A percentile compares a stretch with the other conserved stretches of the same genome.
Conservation (phyloP, 305 asterid genomes). For the Fraxinus greggii region DNA sequence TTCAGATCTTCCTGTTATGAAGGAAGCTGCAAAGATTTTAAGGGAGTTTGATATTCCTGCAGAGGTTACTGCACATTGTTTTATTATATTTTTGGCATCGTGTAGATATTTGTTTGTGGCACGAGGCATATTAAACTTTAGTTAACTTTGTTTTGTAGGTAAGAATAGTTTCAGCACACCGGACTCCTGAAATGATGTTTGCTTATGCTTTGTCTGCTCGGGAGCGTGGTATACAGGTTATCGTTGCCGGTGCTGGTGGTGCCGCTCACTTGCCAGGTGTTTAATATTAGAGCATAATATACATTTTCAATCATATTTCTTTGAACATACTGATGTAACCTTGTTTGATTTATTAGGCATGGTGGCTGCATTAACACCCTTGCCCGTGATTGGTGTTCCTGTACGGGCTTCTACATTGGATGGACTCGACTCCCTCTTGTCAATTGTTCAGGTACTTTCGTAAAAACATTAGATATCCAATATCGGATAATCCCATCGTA, state of each 20-base stretch:
- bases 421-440: constrained; percentile 88
- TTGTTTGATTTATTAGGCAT: constrained; percentile 53
- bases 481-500: neutral
- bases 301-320: neutral
- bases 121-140: neutral
- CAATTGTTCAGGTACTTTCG: constrained; percentile 80
- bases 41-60: constrained; percentile 73
- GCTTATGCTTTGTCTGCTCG: constrained; percentile 77
- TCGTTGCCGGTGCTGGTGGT: constrained; percentile 98
- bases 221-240: constrained; percentile 88
- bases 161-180: constrained; percentile 94
- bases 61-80: constrained; percentile 51
- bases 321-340: constrained; percentile 15
- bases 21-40: constrained; percentile 82
- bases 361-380: constrained; percentile 95
- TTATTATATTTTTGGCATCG: neutral
- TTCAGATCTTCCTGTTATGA: constrained; percentile 98
- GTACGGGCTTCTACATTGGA: constrained; percentile 86
- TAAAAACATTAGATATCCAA: neutral
- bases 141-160: constrained; percentile 47
- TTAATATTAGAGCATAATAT: constrained; percentile 6
- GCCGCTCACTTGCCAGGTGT: constrained; percentile 98
- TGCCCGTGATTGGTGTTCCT: constrained; percentile 97
- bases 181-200: constrained; percentile 84
- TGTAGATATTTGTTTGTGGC: constrained; percentile 1